Evolutionary conservation across 1,284 basidiomycete genomes (phyloP).

Genomic region (Singerocomus inundabilis): DNA sequence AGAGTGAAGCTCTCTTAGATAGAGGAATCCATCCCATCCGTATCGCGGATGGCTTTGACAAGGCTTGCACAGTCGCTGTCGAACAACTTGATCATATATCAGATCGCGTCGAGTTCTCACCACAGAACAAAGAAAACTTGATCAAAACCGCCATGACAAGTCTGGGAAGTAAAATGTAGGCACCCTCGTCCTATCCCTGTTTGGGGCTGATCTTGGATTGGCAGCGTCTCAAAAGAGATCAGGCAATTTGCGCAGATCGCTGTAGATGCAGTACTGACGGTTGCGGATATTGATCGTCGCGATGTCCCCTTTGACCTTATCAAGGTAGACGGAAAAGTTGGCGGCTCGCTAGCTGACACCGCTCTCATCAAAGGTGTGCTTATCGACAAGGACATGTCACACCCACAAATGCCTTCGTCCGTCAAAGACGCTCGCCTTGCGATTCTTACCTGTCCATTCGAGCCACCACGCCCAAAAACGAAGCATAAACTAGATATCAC

Average conservation of each 20-base stretch:
- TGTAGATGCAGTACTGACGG: constrained; percentile 93
- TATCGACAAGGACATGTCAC: constrained; percentile 99
- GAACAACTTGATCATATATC: constrained; percentile 89
- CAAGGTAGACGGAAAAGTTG: constrained; percentile 99
- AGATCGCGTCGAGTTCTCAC: constrained; percentile 87
- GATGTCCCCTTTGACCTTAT: constrained; percentile 99
- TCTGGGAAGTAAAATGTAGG: constrained; percentile 94
- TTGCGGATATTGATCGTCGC: constrained; percentile 91
- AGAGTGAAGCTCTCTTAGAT: constrained; percentile 89
- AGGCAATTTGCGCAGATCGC: constrained; percentile 96
- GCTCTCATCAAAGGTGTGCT: constrained; percentile 93
- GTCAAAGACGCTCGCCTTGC: constrained; percentile 91
- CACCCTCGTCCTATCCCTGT: background rate
- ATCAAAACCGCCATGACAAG: constrained; percentile 95
- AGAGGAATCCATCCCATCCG: constrained; percentile 97
- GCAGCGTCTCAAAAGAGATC: constrained; percentile 94
- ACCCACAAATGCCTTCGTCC: constrained; percentile 93
- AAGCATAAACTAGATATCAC: constrained; percentile 99
- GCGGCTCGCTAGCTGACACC: constrained; percentile 94
- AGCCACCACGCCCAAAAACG: constrained; percentile 98
- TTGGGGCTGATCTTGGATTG: constrained; percentile 9
- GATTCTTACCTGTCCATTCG: constrained; percentile 98
- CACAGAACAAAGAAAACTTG: constrained; percentile 80
- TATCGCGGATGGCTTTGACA: constrained; percentile 98
- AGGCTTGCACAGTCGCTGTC: constrained; percentile 88